These are phyloP conservation scores for Aureobasidium lini DNA, from an alignment of 2,329 filamentous ascomycete species.

Conservation along the genomic window DNA sequence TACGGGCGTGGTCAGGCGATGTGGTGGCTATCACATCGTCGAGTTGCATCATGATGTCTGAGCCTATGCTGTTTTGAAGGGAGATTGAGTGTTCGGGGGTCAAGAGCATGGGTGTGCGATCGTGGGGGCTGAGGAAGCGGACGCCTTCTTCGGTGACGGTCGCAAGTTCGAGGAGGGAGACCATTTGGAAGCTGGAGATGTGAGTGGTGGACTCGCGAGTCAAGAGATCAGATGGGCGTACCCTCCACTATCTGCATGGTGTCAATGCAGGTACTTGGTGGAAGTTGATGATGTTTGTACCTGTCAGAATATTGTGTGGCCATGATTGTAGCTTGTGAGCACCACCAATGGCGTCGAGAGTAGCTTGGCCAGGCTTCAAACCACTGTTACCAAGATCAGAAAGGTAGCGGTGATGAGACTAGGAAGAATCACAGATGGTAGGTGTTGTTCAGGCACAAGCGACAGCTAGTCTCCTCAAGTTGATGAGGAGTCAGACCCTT, in stretches of 20 bases:
- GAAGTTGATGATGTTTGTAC: slow-evolving; percentile 5
- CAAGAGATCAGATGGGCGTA: slow-evolving; percentile 23
- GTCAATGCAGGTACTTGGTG: slow-evolving; percentile 16
- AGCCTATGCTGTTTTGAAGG: slow-evolving; percentile 93
- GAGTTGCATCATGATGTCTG: slow-evolving; percentile 98
- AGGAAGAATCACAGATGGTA: slow-evolving; percentile 62
- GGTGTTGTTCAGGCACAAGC: slow-evolving; percentile 93
- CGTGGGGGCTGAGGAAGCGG: slow-evolving; percentile 90
- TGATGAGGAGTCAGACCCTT: slow-evolving; percentile 92
- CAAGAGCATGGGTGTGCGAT: slow-evolving; percentile 90
- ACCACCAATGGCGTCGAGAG: slow-evolving; percentile 78
- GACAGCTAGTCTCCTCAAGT: slow-evolving; percentile 79
- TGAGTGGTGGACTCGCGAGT: not conserved
- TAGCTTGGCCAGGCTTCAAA: slow-evolving; percentile 85
- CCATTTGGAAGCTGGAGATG: slow-evolving; percentile 83
- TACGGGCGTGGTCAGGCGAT: slow-evolving; percentile 77
- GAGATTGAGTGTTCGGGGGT: slow-evolving; percentile 96
- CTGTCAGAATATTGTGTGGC: slow-evolving; percentile 89
- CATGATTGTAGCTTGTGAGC: slow-evolving; percentile 93
- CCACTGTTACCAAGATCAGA: slow-evolving; percentile 40
- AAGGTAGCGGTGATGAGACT: not conserved
- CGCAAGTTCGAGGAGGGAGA: slow-evolving; percentile 86
- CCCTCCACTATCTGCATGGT: slow-evolving; percentile 37
- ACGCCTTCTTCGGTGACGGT: slow-evolving; percentile 94
- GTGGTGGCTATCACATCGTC: slow-evolving; percentile 97